Percentiles rank a stretch among this genome's conserved stretches.
phyloP scores from a whole-genome alignment of 192 early-diverging fungal species.

The Coemansia sp. region DNA sequence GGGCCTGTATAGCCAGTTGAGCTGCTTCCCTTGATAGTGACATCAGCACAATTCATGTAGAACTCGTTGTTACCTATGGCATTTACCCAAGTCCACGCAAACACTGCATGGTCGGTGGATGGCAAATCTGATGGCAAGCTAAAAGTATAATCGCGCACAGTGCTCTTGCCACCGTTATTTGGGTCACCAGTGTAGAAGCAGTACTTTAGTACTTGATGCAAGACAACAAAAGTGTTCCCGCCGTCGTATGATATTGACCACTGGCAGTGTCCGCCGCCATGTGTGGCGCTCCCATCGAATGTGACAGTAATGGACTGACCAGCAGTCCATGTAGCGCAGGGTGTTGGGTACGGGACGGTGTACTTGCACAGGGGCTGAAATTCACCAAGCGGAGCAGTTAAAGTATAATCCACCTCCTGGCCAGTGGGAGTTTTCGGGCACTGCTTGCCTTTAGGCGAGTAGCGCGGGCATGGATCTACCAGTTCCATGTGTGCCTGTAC shows the following conservation, averaged over 20 bases:
- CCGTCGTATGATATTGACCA: conserved; percentile 58
- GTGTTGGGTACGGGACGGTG: conserved; percentile 25
- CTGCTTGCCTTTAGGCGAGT: conserved; percentile 17
- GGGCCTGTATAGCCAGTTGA: conserved; percentile 44
- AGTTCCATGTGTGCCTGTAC: conserved; percentile 37
- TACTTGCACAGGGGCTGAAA: conserved; percentile 50
- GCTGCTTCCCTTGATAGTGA: conserved; percentile 56
- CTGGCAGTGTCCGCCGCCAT: conserved; percentile 63
- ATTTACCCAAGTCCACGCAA: conserved; percentile 72
- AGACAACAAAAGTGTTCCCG: conserved; percentile 57
- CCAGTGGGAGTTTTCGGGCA: conserved; percentile 51
- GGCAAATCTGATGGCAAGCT: conserved; percentile 58
- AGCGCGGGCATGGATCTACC: conserved; percentile 40
- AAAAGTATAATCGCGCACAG: conserved; percentile 42
- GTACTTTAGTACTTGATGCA: conserved; percentile 47
- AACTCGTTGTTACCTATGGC: conserved; percentile 65
- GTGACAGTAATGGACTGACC: conserved; percentile 40
- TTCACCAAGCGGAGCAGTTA: conserved; percentile 37
- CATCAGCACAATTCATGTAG: conserved; percentile 73
- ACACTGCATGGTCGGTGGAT: conserved; percentile 33
- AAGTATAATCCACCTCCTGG: conserved; percentile 35
- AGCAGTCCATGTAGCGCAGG: conserved; percentile 36
- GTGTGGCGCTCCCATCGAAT: conserved; percentile 28
- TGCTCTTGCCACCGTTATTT: conserved; percentile 7
- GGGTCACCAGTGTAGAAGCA: conserved; percentile 24